Evolutionary conservation across 495 filamentous ascomycete species (phyloP).

Genomic region (Neurospora discreta): DNA sequence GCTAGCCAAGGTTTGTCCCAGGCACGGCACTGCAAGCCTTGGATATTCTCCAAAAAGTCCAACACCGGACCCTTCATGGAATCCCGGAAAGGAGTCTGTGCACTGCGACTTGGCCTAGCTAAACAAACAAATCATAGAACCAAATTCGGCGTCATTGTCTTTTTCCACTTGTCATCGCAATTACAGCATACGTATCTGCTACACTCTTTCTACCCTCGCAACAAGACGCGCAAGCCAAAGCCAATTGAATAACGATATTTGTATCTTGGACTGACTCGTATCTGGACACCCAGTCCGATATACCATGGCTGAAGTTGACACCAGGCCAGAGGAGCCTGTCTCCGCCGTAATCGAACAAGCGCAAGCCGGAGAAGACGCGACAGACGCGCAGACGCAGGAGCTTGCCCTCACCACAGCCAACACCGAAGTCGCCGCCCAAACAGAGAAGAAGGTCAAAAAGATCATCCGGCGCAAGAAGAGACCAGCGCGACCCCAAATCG

Average conservation of each 20-base stretch:
- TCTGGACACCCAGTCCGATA: neutral
- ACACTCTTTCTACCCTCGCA: neutral
- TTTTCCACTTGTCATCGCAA: neutral
- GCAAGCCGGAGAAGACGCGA: neutral
- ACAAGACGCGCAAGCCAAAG: neutral
- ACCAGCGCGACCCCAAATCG: conserved; percentile 64
- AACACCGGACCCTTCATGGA: neutral
- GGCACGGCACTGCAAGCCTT: neutral
- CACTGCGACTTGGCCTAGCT: neutral
- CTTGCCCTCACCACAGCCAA: conserved; percentile 25
- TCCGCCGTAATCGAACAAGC: neutral
- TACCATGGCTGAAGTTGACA: conserved; percentile 12
- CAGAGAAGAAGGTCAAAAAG: conserved; percentile 51
- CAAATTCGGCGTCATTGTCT: neutral
- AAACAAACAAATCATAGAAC: neutral
- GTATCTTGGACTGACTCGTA: neutral
- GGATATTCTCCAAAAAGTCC: neutral
- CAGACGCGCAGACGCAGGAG: conserved; percentile 8
- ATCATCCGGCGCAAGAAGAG: conserved; percentile 56
- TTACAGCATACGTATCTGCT: neutral
- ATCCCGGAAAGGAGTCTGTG: neutral
- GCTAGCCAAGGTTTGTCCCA: neutral
- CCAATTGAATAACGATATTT: neutral
- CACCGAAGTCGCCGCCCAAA: conserved; percentile 35
- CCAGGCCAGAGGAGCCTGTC: conserved; percentile 4